Conservation (phyloP, 805 yeast genomes). For the Nakazawaea peltata region DNA sequence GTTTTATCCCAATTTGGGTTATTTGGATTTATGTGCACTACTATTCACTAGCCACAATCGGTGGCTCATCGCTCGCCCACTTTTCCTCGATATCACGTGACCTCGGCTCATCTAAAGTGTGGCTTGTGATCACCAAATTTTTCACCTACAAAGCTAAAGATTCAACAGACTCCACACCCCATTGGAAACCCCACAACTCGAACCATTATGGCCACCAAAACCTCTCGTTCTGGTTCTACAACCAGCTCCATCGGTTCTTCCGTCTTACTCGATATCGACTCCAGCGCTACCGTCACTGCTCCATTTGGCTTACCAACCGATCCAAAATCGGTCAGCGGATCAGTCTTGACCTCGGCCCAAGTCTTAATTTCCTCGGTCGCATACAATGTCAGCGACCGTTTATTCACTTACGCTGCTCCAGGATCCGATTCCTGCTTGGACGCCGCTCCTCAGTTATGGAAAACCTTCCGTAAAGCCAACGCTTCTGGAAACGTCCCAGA, state of each 20-base stretch:
- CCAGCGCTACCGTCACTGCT: constrained; percentile 26
- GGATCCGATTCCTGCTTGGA: constrained; percentile 58
- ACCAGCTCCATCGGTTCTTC: constrained; percentile 32
- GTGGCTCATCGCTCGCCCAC: background rate
- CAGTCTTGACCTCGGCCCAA: constrained; percentile 45
- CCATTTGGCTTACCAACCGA: constrained; percentile 62
- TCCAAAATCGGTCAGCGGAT: constrained; percentile 40
- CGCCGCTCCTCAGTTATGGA: constrained; percentile 55
- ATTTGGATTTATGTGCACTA: no score
- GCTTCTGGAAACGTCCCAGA: constrained; percentile 52
- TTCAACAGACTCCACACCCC: no score
- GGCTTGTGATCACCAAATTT: no score
- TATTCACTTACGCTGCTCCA: constrained; percentile 65
- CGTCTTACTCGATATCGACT: constrained; percentile 16
- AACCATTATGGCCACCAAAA: no score
- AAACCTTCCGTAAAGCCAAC: constrained; percentile 39
- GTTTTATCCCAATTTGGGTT: no score
- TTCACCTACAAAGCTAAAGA: background rate
- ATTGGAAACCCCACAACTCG: no score
- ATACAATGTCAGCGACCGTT: constrained; percentile 39
- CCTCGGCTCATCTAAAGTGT: no score
- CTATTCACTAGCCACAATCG: background rate
- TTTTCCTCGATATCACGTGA: no score
- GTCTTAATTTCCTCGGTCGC: constrained; percentile 47
- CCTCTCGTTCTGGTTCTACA: constrained; percentile 22